Evolutionary conservation across 176 grass and related monocot species (phyloP).

Genomic region (Carex parvula): DNA sequence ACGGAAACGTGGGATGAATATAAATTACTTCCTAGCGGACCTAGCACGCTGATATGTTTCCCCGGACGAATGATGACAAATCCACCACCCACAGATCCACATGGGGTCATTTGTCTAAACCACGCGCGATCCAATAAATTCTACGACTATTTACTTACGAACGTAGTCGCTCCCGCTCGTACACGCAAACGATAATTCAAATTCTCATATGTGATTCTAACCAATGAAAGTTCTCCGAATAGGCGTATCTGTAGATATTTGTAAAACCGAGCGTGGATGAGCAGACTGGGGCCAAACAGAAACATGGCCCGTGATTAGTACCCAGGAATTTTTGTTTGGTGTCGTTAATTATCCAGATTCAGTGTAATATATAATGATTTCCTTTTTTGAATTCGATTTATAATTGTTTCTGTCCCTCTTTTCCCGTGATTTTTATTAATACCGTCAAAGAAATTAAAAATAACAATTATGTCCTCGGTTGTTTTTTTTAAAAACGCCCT

Average conservation of each 20-base stretch:
- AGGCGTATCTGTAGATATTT: neutral
- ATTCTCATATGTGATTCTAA: neutral
- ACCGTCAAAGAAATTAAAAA: too few species aligned
- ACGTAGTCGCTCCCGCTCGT: neutral
- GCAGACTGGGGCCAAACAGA: neutral
- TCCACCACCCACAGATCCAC: neutral
- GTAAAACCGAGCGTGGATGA: neutral
- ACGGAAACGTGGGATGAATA: neutral
- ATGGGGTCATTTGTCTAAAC: neutral
- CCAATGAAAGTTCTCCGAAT: neutral
- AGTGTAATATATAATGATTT: neutral
- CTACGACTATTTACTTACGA: neutral
- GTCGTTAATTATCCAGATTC: neutral
- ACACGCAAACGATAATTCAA: neutral
- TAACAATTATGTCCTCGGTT: too few species aligned
- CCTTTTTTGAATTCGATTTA: too few species aligned
- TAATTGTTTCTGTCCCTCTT: too few species aligned
- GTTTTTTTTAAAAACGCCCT: too few species aligned
- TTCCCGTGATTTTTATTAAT: too few species aligned
- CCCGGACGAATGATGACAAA: constrained; percentile 5
- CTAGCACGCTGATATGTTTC: constrained; percentile 16
- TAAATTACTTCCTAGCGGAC: neutral
- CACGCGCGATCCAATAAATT: neutral
- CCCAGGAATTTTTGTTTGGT: neutral
- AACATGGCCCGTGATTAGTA: neutral